Percentiles rank a stretch among this genome's conserved stretches.
These are phyloP conservation scores for Jacaranda mimosifolia DNA, from an alignment of 257 asterid genomes.

Conservation along the genomic window DNA sequence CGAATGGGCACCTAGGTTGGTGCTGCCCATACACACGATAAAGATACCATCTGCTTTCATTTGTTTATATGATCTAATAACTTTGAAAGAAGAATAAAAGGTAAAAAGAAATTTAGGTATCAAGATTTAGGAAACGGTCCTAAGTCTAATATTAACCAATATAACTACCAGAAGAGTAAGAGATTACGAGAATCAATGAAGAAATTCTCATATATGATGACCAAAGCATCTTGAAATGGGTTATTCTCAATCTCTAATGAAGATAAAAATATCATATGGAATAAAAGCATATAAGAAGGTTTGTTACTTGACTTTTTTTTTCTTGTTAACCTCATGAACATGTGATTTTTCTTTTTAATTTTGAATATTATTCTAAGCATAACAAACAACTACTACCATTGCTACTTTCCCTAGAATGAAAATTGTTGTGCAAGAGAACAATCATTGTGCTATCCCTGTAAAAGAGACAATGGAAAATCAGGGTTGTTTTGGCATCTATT, in stretches of 20 bases:
- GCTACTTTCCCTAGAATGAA: not conserved
- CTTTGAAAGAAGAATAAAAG: not conserved
- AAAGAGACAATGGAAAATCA: not conserved
- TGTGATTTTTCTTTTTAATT: not conserved
- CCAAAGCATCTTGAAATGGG: not conserved
- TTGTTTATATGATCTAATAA: not conserved
- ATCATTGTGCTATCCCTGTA: not conserved
- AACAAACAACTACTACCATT: not conserved
- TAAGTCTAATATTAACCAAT: not conserved
- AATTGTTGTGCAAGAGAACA: slow-evolving; percentile 7
- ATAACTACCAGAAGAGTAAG: not conserved
- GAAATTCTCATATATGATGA: not conserved
- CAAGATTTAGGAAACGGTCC: not conserved
- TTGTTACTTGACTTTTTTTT: not conserved
- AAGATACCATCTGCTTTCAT: not conserved
- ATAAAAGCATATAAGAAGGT: not conserved
- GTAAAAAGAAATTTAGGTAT: not conserved
- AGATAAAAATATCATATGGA: not conserved
- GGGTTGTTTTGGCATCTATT: not conserved
- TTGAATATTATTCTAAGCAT: too few relatives aligned
- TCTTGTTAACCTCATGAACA: not conserved
- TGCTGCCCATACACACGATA: not conserved
- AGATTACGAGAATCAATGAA: not conserved
- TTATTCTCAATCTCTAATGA: not conserved
- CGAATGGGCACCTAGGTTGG: not conserved